Conservation (phyloP, 108 stramenopile species). For the Stephanodiscus triporus region DNA sequence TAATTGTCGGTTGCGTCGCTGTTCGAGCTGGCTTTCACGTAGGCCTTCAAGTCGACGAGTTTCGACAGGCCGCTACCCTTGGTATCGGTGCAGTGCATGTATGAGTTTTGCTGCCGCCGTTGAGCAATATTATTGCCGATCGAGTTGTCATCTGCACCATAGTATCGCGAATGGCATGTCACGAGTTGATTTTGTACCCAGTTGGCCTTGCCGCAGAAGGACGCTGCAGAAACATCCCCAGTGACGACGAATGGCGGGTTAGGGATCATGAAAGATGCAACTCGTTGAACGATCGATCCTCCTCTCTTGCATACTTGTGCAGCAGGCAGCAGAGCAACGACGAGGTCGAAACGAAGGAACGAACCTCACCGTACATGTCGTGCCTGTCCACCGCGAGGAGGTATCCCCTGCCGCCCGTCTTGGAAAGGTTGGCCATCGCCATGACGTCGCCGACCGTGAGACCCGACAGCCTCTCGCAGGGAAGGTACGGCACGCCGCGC, state of each 20-base stretch:
- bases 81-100: slow-evolving; percentile 42
- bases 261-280: not conserved
- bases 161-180: slow-evolving; percentile 56
- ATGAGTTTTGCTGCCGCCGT: slow-evolving; percentile 9
- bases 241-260: not conserved
- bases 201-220: slow-evolving; percentile 72
- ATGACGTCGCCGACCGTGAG: slow-evolving; percentile 65
- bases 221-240: too few relatives aligned
- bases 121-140: too few relatives aligned
- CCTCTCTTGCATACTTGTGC: not conserved
- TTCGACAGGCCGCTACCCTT: slow-evolving; percentile 41
- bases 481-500: slow-evolving; percentile 55
- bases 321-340: not conserved
- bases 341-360: not conserved
- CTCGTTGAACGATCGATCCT: not conserved
- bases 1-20: slow-evolving; percentile 63
- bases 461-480: slow-evolving; percentile 57
- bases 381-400: slow-evolving; percentile 76
- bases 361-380: slow-evolving; percentile 57
- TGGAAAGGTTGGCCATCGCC: slow-evolving; percentile 47
- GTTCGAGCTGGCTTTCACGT: slow-evolving; percentile 68
- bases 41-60: slow-evolving; percentile 43
- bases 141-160: too few relatives aligned
- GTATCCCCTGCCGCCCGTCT: slow-evolving; percentile 47
- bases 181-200: slow-evolving; percentile 58